Evolutionary conservation across 345 rosid genomes (phyloP).

Genomic region (Salix dunnii): DNA sequence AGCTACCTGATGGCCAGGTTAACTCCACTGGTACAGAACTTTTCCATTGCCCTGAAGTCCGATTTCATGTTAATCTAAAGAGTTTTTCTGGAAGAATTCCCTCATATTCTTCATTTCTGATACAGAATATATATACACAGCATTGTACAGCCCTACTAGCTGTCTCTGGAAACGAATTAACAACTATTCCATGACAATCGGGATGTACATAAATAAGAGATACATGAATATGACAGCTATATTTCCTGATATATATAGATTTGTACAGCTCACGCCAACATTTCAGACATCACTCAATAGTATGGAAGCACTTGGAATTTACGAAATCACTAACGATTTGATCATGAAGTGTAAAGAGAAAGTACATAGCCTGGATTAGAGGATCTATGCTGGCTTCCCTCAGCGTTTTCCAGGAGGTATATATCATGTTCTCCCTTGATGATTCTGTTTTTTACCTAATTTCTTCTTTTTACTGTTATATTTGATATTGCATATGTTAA

Average conservation of each 20-base stretch:
- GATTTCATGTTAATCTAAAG: no score
- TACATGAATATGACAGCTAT: no score
- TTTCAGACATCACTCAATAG: conserved; percentile 35
- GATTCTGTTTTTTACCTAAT: background rate
- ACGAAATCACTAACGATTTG: conserved; percentile 34
- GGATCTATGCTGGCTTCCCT: conserved; percentile 34
- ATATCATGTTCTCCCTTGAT: background rate
- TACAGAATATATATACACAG: no score
- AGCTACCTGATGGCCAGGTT: conserved; percentile 4
- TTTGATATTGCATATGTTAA: background rate
- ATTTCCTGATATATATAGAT: no score
- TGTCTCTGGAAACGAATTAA: no score
- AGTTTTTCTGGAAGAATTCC: no score
- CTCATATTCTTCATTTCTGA: no score
- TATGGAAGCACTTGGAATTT: conserved; percentile 38
- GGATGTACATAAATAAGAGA: no score
- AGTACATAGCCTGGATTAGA: conserved; percentile 36
- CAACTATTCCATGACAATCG: no score
- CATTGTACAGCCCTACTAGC: no score
- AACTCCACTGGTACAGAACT: conserved; percentile 32
- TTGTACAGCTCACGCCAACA: background rate
- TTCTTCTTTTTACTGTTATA: background rate
- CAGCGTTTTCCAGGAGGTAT: background rate
- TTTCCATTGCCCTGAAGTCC: conserved; percentile 35
- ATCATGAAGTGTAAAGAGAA: conserved; percentile 38